Evolutionary conservation across 352 stramenopile species (phyloP).

Genomic region (Globisporangium middletonii): DNA sequence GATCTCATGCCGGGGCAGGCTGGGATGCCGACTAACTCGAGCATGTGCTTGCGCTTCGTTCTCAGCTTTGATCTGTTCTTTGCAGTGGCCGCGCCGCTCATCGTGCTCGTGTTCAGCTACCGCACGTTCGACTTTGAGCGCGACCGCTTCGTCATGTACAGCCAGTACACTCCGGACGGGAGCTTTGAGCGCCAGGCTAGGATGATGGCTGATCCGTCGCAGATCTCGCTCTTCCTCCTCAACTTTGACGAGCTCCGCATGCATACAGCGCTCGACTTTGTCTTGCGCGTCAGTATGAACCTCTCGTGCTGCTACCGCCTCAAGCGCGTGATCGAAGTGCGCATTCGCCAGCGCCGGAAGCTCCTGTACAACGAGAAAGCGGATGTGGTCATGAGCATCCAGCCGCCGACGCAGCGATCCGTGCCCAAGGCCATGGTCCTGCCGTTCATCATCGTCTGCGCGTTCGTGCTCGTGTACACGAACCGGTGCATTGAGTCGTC

Average conservation of each 20-base stretch:
- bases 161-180: slow-evolving; percentile 11
- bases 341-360: slow-evolving; percentile 8
- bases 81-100: slow-evolving; percentile 27
- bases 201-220: slow-evolving; percentile 22
- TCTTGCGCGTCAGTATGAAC: slow-evolving; percentile 22
- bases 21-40: not conserved
- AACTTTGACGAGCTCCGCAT: slow-evolving; percentile 28
- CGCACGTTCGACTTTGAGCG: slow-evolving; percentile 28
- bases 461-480: slow-evolving; percentile 11
- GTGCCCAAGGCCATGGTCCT: slow-evolving; percentile 20
- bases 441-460: slow-evolving; percentile 13
- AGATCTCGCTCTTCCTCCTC: slow-evolving; percentile 25
- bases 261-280: slow-evolving; percentile 14
- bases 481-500: slow-evolving; percentile 19
- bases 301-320: slow-evolving; percentile 20
- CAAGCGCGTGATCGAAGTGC: slow-evolving; percentile 13
- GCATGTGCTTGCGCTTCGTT: not conserved
- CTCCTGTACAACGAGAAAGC: slow-evolving; percentile 4
- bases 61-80: slow-evolving; percentile 30
- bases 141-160: slow-evolving; percentile 17
- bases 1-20: too few relatives aligned
- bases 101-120: slow-evolving; percentile 24
- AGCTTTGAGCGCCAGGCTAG: slow-evolving; percentile 28
- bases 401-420: slow-evolving; percentile 1
- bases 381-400: not conserved